These are phyloP conservation scores for Neolentinus lepideus DNA, from an alignment of 1,284 basidiomycete species.

Conservation along the genomic window DNA sequence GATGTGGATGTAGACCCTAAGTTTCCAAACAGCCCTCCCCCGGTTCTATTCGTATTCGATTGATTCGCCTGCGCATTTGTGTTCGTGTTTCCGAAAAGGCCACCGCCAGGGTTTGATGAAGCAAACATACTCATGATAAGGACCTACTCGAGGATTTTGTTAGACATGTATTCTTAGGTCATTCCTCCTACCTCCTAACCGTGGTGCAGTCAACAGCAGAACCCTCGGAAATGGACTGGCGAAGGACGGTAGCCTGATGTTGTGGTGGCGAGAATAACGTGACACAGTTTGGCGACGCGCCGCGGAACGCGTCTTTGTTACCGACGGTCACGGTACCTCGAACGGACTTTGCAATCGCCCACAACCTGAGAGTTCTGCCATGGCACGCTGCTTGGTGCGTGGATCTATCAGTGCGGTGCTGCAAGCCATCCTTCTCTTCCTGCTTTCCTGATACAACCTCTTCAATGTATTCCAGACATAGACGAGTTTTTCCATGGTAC, in stretches of 20 bases:
- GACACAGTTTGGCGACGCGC: neutral
- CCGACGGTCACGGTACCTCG: neutral
- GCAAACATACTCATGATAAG: neutral
- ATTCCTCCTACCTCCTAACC: no score
- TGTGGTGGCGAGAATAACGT: neutral
- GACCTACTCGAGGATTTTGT: neutral
- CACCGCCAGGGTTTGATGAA: constrained; percentile 3
- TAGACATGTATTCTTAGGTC: neutral
- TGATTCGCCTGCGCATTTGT: neutral
- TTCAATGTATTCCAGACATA: constrained; percentile 28
- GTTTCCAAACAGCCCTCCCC: constrained; percentile 8
- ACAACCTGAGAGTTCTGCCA: neutral
- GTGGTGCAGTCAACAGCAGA: no score
- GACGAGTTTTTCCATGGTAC: constrained; percentile 53
- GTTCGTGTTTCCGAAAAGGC: constrained; percentile 17
- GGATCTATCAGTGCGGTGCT: constrained; percentile 45
- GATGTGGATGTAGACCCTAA: neutral
- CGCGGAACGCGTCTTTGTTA: neutral
- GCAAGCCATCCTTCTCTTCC: neutral
- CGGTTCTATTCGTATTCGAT: constrained; percentile 5
- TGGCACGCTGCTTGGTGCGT: constrained; percentile 32
- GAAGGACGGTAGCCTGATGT: no score
- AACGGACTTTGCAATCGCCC: neutral
- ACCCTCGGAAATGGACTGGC: no score
- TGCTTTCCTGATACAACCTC: neutral